Base-by-base conservation (phyloP, 1,139 yeast genomes). In the Geotrichum reessii region DNA sequence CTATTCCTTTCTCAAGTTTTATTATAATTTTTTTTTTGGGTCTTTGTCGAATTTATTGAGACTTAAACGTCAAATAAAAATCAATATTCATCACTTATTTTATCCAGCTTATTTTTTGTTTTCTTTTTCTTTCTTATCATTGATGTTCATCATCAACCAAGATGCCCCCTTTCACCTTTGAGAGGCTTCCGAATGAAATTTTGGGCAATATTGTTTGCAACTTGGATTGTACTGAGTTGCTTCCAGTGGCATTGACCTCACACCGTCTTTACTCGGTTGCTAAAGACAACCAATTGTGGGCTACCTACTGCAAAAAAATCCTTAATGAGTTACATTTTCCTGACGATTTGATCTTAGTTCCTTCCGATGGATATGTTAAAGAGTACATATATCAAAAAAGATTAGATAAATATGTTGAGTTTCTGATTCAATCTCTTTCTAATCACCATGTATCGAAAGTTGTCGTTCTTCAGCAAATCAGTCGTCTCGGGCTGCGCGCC, bases 241-340 rank as follows among this genome's bases (percentile, higher is more conserved):
- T 37, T 37, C 37, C 31, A 28, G 58, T 56, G 12, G 47, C 58
- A 8, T 52, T 56, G 14, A 46, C 22, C 2, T 50, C 56, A 4
- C 47, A 49, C 42, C 54, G 56, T n/a, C 48, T 56, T n/a, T 47
- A 25, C 11, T 3, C 27, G 19, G 58, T 50, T 8, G 21, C 58
- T 9, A 24, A 52, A 24, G 52, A 56, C 50, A 56, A 42, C 46
- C 56, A 47, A 8, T 37, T 56, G 2, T 56, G 58, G 58, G 46
- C 46, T 2, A 19, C n/a, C 12, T 56, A 52, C 19, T 48, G 53
- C 51, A 14, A 22, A 12, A 27, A 46, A 17, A 51, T 46, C 40
- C 56, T 51, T 24, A 9, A 52, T 9, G 42, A 8, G 14, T 37
- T 56, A 19, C 28, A 24, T 14, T 56, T 25, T 27, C 58, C 54